Conservation (phyloP, 768 basidiomycete genomes). For the Agaricus subrufescens region DNA sequence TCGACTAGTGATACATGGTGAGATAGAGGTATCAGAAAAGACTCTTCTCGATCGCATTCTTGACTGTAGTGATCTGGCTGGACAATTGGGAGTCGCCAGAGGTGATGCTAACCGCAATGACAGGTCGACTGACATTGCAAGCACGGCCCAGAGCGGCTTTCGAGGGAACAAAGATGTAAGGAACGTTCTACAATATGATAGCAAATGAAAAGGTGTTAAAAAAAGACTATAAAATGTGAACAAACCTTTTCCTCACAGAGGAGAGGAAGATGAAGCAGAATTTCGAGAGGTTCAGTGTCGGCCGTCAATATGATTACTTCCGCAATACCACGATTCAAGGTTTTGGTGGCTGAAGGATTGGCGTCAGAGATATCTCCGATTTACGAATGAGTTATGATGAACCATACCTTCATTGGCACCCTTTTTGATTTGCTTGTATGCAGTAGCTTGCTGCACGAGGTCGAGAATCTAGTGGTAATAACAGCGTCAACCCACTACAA, state of each 20-base stretch:
- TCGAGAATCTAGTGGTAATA: constrained; percentile 75
- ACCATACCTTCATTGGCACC: constrained; percentile 91
- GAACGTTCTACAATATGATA: constrained; percentile 67
- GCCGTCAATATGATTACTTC: constrained; percentile 97
- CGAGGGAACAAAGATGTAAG: constrained; percentile 91
- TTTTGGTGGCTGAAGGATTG: constrained; percentile 77
- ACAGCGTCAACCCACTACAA: not conserved
- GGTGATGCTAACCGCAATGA: constrained; percentile 95
- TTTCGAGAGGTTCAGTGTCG: constrained; percentile 97
- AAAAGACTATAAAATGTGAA: not conserved
- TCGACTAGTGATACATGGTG: not conserved
- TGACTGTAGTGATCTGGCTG: constrained; percentile 85
- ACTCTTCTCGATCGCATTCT: constrained; percentile 74
- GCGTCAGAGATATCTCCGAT: not conserved
- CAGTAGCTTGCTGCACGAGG: constrained; percentile 90
- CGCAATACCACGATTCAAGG: constrained; percentile 94
- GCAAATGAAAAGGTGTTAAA: constrained; percentile 3
- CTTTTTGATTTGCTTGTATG: constrained; percentile 98
- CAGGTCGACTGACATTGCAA: constrained; percentile 91
- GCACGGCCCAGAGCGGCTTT: constrained; percentile 96
- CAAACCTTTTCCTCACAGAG: constrained; percentile 96
- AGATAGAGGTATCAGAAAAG: constrained; percentile 27
- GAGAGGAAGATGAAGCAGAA: constrained; percentile 93
- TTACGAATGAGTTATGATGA: too few species aligned
- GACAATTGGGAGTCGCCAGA: constrained; percentile 92